Percentiles rank a stretch among this genome's conserved stretches.
Conservation (phyloP, 225 moss, liverwort and hornwort genomes). For the Sphagnum contortum region DNA sequence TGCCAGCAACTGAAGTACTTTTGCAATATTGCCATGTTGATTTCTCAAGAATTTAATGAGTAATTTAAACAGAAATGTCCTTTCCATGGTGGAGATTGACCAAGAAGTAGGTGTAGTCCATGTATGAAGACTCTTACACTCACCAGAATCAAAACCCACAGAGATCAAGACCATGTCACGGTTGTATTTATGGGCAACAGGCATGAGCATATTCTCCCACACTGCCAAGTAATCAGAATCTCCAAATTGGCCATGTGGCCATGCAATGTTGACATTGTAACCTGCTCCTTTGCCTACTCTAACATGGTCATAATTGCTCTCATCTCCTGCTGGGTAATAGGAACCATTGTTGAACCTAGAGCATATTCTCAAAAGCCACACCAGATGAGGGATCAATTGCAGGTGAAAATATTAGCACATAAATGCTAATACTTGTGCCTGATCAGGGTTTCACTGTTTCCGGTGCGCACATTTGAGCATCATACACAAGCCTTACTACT, state of each 20-base stretch:
- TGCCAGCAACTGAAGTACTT: no score
- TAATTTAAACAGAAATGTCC: no score
- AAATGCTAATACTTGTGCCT: no score
- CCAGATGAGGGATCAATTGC: no score
- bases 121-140: neutral
- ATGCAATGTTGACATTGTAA: slow-evolving; percentile 51
- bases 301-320: slow-evolving; percentile 34
- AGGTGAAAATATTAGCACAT: no score
- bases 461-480: slow-evolving; percentile 43
- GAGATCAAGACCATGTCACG: slow-evolving; percentile 56
- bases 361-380: no score
- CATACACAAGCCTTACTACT: slow-evolving; percentile 42
- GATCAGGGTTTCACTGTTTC: slow-evolving; percentile 1
- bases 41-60: no score
- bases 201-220: slow-evolving; percentile 46
- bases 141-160: slow-evolving; percentile 56
- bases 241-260: slow-evolving; percentile 43
- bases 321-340: slow-evolving; percentile 46
- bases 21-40: no score
- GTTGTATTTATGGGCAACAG: slow-evolving; percentile 38
- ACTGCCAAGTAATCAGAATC: slow-evolving; percentile 54
- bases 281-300: slow-evolving; percentile 38
- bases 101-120: no score
- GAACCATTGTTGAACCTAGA: slow-evolving; percentile 23
- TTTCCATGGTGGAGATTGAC: no score